Evolutionary conservation across 805 yeast species (phyloP).

Genomic region (Wickerhamiella musiphila): DNA sequence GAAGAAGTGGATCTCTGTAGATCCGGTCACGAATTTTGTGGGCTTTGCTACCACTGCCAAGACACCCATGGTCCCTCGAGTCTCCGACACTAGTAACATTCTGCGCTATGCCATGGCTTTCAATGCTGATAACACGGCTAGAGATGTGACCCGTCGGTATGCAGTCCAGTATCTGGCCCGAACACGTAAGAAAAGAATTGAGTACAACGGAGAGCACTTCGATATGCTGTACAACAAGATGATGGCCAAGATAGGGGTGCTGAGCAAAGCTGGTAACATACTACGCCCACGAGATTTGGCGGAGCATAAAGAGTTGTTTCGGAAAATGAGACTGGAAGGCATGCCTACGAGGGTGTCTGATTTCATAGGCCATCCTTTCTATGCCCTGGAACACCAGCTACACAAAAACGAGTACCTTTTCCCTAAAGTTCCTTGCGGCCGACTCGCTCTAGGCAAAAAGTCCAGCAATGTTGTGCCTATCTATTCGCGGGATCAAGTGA

Average conservation of each 20-base stretch:
- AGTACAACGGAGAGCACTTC: slow-evolving; percentile 31
- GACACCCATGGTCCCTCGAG: slow-evolving; percentile 60
- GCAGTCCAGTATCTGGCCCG: slow-evolving; percentile 53
- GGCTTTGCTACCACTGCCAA: slow-evolving; percentile 31
- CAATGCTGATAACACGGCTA: slow-evolving; percentile 43
- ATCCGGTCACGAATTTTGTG: slow-evolving; percentile 53
- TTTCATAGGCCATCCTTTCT: slow-evolving; percentile 73
- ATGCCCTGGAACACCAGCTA: slow-evolving; percentile 61
- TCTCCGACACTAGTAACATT: slow-evolving; percentile 36
- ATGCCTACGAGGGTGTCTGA: slow-evolving; percentile 75
- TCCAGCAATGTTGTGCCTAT: slow-evolving; percentile 25
- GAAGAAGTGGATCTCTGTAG: slow-evolving; percentile 69
- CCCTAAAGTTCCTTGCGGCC: slow-evolving; percentile 61
- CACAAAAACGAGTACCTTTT: slow-evolving; percentile 53
- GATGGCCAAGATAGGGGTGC: slow-evolving; percentile 19
- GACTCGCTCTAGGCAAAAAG: slow-evolving; percentile 34
- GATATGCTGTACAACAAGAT: slow-evolving; percentile 40
- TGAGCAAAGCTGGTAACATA: no score
- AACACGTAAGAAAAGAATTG: slow-evolving; percentile 54
- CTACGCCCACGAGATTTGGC: slow-evolving; percentile 21
- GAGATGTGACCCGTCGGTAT: slow-evolving; percentile 79
- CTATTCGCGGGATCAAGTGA: slow-evolving; percentile 49
- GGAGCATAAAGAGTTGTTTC: slow-evolving; percentile 44
- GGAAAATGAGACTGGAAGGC: slow-evolving; percentile 57
- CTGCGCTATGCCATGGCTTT: slow-evolving; percentile 64